phyloP scores from a whole-genome alignment of 108 stramenopile species.

The Pinguiococcus pyrenoidosus region DNA sequence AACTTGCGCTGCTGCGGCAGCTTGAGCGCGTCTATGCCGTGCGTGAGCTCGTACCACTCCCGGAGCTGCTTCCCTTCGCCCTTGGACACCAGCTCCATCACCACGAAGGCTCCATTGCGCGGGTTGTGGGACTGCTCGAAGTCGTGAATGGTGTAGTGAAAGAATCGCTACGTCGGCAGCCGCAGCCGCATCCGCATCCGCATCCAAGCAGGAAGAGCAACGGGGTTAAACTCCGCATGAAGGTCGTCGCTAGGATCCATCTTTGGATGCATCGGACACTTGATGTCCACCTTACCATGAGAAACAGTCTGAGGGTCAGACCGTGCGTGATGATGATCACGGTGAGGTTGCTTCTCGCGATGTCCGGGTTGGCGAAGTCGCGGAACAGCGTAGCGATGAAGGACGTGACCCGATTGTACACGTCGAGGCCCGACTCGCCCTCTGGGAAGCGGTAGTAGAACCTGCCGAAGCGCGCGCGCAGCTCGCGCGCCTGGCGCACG shows the following conservation, averaged over 20 bases:
- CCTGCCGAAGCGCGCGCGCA: conserved; percentile 28
- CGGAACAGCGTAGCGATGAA: conserved; percentile 39
- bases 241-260: background rate
- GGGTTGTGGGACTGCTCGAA: conserved; percentile 28
- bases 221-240: background rate
- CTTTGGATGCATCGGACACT: background rate
- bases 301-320: conserved; percentile 30
- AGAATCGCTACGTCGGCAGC: conserved; percentile 15
- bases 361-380: conserved; percentile 25
- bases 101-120: conserved; percentile 27
- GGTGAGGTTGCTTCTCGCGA: conserved; percentile 22
- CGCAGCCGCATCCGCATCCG: background rate
- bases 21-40: too few species aligned
- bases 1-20: too few species aligned
- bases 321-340: conserved; percentile 34
- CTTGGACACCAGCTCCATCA: too few species aligned
- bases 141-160: background rate
- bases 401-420: conserved; percentile 31
- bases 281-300: background rate
- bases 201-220: background rate
- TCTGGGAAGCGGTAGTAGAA: conserved; percentile 27
- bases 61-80: too few species aligned
- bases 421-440: conserved; percentile 35
- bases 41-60: too few species aligned
- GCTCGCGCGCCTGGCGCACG: conserved; percentile 21